phyloP scores from a whole-genome alignment of 495 filamentous ascomycete genomes.

The Trichoderma parareesei region DNA sequence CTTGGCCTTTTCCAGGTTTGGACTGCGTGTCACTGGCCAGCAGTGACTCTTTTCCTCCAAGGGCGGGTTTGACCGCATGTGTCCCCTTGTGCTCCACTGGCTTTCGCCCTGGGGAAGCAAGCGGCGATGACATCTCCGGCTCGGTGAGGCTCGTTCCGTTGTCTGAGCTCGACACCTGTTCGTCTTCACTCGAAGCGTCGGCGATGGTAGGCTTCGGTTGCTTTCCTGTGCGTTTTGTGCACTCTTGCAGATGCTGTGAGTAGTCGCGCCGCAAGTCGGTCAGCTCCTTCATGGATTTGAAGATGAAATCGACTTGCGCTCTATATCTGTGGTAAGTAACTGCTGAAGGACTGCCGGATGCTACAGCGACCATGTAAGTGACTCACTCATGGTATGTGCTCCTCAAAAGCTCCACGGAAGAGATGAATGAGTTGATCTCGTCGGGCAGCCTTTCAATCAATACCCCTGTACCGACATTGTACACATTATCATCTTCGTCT shows the following conservation, averaged over 20 bases:
- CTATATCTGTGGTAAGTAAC: background rate
- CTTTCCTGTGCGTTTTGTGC: background rate
- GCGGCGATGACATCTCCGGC: background rate
- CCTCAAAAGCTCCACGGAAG: conserved; percentile 4
- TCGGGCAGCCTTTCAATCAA: conserved; percentile 3
- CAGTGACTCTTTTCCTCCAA: no score
- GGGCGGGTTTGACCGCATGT: no score
- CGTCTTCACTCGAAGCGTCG: background rate
- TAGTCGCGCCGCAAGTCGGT: background rate
- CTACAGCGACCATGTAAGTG: background rate
- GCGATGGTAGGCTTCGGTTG: background rate
- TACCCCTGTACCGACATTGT: background rate
- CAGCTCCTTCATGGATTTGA: conserved; percentile 1
- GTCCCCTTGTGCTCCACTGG: background rate
- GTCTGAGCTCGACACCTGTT: background rate
- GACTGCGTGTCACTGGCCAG: no score
- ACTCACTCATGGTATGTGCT: conserved; percentile 7
- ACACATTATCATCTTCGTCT: background rate
- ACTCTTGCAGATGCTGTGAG: conserved; percentile 1
- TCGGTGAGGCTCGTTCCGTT: background rate
- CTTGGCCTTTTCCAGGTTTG: no score
- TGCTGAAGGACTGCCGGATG: background rate
- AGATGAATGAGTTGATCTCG: background rate
- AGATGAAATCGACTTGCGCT: background rate
- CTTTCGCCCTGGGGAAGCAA: background rate